Base-by-base conservation (phyloP, 352 stramenopile genomes). In the Phytophthora macrochlamydospora region DNA sequence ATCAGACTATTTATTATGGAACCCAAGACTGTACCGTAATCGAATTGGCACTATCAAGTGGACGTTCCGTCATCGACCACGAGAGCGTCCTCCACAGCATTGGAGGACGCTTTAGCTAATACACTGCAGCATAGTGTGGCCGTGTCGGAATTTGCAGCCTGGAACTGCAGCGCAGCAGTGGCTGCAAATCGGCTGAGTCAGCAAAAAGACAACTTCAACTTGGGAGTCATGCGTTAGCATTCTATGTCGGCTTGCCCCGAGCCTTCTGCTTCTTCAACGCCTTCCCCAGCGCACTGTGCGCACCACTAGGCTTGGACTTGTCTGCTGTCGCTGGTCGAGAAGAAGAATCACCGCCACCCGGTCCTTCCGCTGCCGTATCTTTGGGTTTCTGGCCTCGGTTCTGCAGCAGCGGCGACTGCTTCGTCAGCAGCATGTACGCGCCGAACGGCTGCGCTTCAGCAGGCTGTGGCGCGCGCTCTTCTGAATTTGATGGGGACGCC, bases 381-480 rank as follows among this genome's bases (percentile, higher is more conserved):
- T 14, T 24, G 2, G 48, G 7, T 29, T 51, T 7, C 33, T 5
- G 24, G 12, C 53, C 51, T 43, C 5, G 54, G 30, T 33, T 11
- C 2, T 43, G 51, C 31, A 71, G 14, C 28, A 50, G 67, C 14
- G 66, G 67, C 29, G 60, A 0, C 24, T 74, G 60, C 61, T 74
- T 74, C 12, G 61, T 67, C 44, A 74, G 56, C 51, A 74, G 42
- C 61, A 74, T 44, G 45, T 74, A 74, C 2, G 67, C 55, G 24
- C 67, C 67, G 28, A 74, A 74, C 1, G 56, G 61, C 40, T 67
- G 58, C 31, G 51, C 52, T 24, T 74, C 67, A 30, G 60, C 44
- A 0, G 48, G 11, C 11, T 24, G 46, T n/a, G 51, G n/a, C n/a
- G 7, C 8, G 5, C 50, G 9, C 35, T 69, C 53, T 18, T 24